Base-by-base conservation (phyloP, 2,329 filamentous ascomycete species). In the Grosmannia serpens region DNA sequence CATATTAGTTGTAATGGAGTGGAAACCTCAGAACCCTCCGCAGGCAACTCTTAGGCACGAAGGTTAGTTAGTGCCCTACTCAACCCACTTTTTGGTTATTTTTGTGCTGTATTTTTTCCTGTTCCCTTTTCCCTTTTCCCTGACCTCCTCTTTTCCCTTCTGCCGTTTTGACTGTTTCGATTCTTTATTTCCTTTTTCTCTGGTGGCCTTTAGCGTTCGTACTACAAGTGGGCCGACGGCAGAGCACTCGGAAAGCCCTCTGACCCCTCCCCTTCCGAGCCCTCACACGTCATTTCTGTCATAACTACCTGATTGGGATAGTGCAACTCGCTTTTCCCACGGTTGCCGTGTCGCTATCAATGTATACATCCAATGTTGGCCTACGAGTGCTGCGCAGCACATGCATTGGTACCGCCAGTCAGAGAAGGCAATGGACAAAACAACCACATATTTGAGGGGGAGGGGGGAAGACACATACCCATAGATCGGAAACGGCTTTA, bases 231-330 rank as follows among this genome's bases (percentile, higher is more conserved):
- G 44, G 26, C 41, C 46, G 26, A n/a, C 53, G 58, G 58, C 55
- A 60, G 44, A 49, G 52, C 11, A 56, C 41, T 59, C 22, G 58
- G 41, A 27, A 49, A 49, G 27, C 51, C n/a, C 26, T 17, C 33
- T 38, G 2, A 41, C 46, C 47, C 31, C 57, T 24, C 41, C 35
- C 57, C 38, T 26, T 33, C 44, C 31, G n/a, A 35, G 22, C 4
- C 52, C 26, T 51, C 57, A 53, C 58, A 62, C 58, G 58, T 59
- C 60, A 60, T 58, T 56, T 56, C 47, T 60, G 60, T 59, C 59
- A 59, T 58, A 59, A 50, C 59, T 56, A 44, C 57, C 54, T 44
- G 26, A 46, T 56, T 44, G 6, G 55, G 61, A 58, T 60, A 59
- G 59, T 47, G 47, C 47, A 22, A 31, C 26, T 29, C 15, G 46